Evolutionary conservation across 2,329 filamentous ascomycete species (phyloP).

Genomic region (Scedosporium dehoogii): DNA sequence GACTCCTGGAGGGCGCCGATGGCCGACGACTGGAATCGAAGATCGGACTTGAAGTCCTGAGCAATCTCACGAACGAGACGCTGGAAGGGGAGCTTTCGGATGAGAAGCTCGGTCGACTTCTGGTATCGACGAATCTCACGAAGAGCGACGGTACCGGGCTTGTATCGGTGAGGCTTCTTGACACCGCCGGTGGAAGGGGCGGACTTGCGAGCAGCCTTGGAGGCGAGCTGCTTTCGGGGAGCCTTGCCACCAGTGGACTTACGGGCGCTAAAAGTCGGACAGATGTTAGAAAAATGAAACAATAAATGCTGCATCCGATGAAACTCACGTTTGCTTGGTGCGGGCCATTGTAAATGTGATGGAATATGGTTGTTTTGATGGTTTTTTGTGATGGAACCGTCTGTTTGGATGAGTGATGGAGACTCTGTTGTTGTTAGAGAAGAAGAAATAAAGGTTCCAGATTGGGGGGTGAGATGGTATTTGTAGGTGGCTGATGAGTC

Average conservation of each 20-base stretch:
- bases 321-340: conserved; percentile 47
- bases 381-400: conserved; percentile 16
- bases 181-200: conserved; percentile 94
- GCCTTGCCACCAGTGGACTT: conserved; percentile 76
- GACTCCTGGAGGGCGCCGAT: conserved; percentile 97
- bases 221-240: conserved; percentile 92
- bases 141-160: conserved; percentile 91
- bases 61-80: conserved; percentile 95
- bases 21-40: conserved; percentile 96
- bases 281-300: not conserved
- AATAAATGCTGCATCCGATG: no score
- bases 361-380: conserved; percentile 16
- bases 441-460: conserved; percentile 21
- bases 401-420: conserved; percentile 12
- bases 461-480: conserved; percentile 31
- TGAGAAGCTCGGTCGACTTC: conserved; percentile 90
- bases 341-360: conserved; percentile 43
- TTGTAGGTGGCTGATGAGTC: conserved; percentile 17
- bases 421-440: conserved; percentile 30
- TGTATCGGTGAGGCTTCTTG: conserved; percentile 89
- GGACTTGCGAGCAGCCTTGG: conserved; percentile 98
- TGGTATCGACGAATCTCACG: conserved; percentile 98
- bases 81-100: conserved; percentile 97
- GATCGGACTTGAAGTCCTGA: conserved; percentile 88
- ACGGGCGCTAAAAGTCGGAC: conserved; percentile 33